Evolutionary conservation across 1,139 yeast species (phyloP), one percentile per base, ranked within the genome.

Genomic region (Wickerhamomyces sp.): DNA sequence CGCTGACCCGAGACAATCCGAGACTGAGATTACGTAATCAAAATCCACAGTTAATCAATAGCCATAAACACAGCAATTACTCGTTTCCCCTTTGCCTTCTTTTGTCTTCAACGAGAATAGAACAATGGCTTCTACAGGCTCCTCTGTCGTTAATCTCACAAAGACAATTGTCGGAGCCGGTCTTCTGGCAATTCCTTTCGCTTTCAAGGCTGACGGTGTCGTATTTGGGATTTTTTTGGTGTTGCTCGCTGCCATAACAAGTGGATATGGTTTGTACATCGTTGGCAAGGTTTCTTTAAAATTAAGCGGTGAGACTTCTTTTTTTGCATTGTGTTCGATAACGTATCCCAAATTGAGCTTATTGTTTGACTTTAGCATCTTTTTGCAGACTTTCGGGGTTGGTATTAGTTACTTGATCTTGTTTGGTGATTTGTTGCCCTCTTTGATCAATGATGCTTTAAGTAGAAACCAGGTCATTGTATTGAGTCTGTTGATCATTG

Each of bases 111-210:
- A 5, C 23, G 23, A 18, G n/a, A 15, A 33, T 4, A 26, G 27
- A 13, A 26, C 14, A 6, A 33, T 14, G 27, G 60, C 61, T 11
- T 41, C 58, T 6, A 45, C 52, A 18, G 44, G 50, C 5, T 80
- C 85, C 2, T 79, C 86, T 1, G 63, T 75, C 29, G 65, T 84
- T 38, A 82, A 82, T 56, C 68, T 86, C 45, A 71, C 81, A 46
- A 85, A 85, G 62, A 85, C 93, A 8, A 83, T 85, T 46, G 74
- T 84, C 15, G 96, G 98, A 4, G 96, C 99, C 0, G 99, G 99
- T 0, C 76, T 93, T 55, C 76, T 93, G 46, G 96, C 97, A 14
- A 84, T 94, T 72, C 98, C 99, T 1, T 84, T 78, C 58, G 95
- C 97, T 0, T 84, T 87, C 63, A 74, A 81, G 45, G 80, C 91